Base-by-base conservation (phyloP, 306 rosid species). In the Dicorynia guianensis region DNA sequence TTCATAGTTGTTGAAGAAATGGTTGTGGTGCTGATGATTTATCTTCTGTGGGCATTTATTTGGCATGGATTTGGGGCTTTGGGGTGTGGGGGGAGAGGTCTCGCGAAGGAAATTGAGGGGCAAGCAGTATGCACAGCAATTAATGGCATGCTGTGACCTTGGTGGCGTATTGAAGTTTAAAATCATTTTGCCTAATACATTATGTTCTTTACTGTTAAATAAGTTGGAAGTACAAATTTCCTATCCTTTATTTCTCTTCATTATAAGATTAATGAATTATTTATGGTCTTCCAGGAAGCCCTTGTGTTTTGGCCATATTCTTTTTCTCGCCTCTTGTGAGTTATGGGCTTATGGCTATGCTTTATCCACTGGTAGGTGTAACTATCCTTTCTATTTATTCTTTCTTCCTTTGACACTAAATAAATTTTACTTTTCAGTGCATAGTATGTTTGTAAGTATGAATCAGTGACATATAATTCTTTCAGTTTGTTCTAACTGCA, bases 401-500 rank as follows among this genome's bases (percentile, higher is more conserved):
- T 35, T 15, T 54, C 57, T 64, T 77, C 49, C 59, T 70, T 49
- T 11, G 44, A 14, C 58, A 42, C 19, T 68, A 53, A 73, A 58
- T 50, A 53, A 73, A 58, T 50, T 38, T 34, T 38, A 19, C 48
- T 15, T 30, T 50, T 58, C 10, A 30, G 19, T 30, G 39, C 19
- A 7, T 19, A 75, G 65, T 46, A 39, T 63, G 79, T 55, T 65
- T 67, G 8, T 25, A 67, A 42, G 71, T 54, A 53, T 39, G 54
- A 60, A 67, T 40, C 34, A 61, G 44, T 80, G 35, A 43, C 55
- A 50, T 38, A n/a, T 40, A 58, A 39, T 20, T 1, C 25, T 88
- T 85, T 71, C 86, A 94, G 98, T 95, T 95, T 86, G 98, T 95
- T 76, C 84, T 95, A 77, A 85, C 96, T 58, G 98, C 98, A 77